Evolutionary conservation across 129 eudicot genomes (phyloP).

Genomic region (Lactuca sativa): DNA sequence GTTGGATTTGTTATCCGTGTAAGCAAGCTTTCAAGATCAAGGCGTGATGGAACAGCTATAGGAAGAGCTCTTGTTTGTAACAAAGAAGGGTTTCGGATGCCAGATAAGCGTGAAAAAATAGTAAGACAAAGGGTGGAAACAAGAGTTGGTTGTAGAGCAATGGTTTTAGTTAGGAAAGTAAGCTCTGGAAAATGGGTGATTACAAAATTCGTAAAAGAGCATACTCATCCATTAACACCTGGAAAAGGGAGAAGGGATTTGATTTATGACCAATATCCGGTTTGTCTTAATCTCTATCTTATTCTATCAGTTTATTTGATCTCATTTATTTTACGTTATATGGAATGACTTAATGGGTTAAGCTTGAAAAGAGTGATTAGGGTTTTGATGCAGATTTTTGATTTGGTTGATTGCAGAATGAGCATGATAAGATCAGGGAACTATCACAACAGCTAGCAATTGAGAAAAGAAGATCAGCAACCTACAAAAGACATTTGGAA

Average conservation of each 20-base stretch:
- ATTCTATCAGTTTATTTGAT: too few species aligned
- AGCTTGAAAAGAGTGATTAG: too few species aligned
- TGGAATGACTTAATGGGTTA: too few species aligned
- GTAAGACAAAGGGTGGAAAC: slow-evolving; percentile 89
- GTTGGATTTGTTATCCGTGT: slow-evolving; percentile 82
- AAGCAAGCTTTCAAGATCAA: slow-evolving; percentile 87
- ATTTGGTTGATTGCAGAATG: slow-evolving; percentile 47
- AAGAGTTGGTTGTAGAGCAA: slow-evolving; percentile 90
- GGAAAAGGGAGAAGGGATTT: slow-evolving; percentile 82
- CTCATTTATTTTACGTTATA: too few species aligned
- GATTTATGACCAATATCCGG: slow-evolving; percentile 79
- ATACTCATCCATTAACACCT: slow-evolving; percentile 73
- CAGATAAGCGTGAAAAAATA: slow-evolving; percentile 81
- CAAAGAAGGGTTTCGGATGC: slow-evolving; percentile 85
- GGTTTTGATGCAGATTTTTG: too few species aligned
- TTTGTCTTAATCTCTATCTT: slow-evolving; percentile 34
- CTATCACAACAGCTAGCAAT: slow-evolving; percentile 88
- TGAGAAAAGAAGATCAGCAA: slow-evolving; percentile 79
- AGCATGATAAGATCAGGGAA: slow-evolving; percentile 89
- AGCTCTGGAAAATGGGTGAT: slow-evolving; percentile 80
- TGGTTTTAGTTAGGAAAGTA: slow-evolving; percentile 81
- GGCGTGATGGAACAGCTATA: slow-evolving; percentile 87
- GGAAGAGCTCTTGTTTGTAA: slow-evolving; percentile 91
- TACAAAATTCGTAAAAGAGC: slow-evolving; percentile 89
- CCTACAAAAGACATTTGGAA: slow-evolving; percentile 83